Base-by-base conservation (phyloP, 2,329 filamentous ascomycete genomes). In the Aspergillus persii region DNA sequence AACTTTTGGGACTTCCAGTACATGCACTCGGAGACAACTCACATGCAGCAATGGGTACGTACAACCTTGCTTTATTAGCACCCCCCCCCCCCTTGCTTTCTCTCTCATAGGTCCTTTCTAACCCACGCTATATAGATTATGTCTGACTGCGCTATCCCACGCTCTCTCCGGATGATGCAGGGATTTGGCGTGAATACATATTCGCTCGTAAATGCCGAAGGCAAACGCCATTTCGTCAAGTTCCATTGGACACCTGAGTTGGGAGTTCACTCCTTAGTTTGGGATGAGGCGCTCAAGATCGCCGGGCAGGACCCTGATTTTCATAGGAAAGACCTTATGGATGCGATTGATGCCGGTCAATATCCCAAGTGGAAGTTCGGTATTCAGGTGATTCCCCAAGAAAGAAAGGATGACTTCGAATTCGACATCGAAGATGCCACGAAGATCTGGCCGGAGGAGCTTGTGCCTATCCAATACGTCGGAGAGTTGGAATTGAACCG, bases 381-480 rank as follows among this genome's bases (percentile, higher is more conserved):
- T 48, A 87, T 96, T n/a, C 91, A 96, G 69, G 81, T 87, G 3
- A 84, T 95, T 26, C 84, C 88, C 0, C 90, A 94, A 63, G 82
- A 81, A 8, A 83, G 87, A 52, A 85, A 91, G 70, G 81, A 94
- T 62, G 85, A 90, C 15, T 96, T 94, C 61, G 91, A 94, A 6
- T 94, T 95, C 61, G 91, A 95, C 68, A 88, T 94, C 31, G 83
- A 96, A 1, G 91, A 96, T 65, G 88, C 91, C 0, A 96, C 91
- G 41, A 95, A 96, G 77, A 75, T 94, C 29, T 95, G 91, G 90
- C 91, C 91, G 0, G 89, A 95, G 70, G 89, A 94, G 11, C 76
- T 87, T 0, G 79, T 92, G 0, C 91, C 91, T 0, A 81, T 94
- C 23, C 84, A 88, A 7, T 91, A 91, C 69, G 90, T 96, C 57